Evolutionary conservation across 164 flowering plant species (phyloP).

Genomic region (Echeveria elegans): DNA sequence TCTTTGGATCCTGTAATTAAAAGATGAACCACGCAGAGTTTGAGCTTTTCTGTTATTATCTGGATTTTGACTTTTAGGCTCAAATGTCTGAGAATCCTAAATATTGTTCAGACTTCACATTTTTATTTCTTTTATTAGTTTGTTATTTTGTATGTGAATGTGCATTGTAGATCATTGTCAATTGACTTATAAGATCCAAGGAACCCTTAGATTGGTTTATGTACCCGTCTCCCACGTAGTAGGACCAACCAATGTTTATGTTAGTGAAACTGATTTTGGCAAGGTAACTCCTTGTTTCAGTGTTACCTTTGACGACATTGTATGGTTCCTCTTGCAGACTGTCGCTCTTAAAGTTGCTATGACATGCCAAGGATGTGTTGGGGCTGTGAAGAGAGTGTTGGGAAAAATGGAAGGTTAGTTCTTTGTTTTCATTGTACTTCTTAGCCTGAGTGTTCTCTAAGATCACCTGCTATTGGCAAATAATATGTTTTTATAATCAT

Average conservation of each 20-base stretch:
- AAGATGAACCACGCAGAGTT: too few relatives aligned
- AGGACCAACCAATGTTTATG: background rate
- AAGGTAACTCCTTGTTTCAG: background rate
- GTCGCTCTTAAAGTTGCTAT: conserved; percentile 89
- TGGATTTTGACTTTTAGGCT: too few relatives aligned
- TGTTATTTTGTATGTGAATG: background rate
- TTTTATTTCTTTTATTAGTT: too few relatives aligned
- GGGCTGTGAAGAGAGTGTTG: conserved; percentile 89
- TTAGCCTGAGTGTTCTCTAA: background rate
- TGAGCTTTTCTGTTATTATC: too few relatives aligned
- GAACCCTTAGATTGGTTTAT: background rate
- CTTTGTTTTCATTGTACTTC: background rate
- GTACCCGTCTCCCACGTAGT: background rate
- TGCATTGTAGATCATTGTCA: background rate
- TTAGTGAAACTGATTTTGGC: background rate
- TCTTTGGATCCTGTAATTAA: too few relatives aligned
- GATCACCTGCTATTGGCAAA: background rate
- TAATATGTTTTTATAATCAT: background rate
- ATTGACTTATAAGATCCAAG: background rate
- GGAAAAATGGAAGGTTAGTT: conserved; percentile 79
- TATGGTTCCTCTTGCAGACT: conserved; percentile 41
- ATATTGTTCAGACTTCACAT: too few relatives aligned
- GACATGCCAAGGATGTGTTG: conserved; percentile 86
- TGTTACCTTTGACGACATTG: background rate
- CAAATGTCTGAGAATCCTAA: too few relatives aligned